phyloP scores from a whole-genome alignment of 805 yeast genomes.

The Isabelozyma heimii region DNA sequence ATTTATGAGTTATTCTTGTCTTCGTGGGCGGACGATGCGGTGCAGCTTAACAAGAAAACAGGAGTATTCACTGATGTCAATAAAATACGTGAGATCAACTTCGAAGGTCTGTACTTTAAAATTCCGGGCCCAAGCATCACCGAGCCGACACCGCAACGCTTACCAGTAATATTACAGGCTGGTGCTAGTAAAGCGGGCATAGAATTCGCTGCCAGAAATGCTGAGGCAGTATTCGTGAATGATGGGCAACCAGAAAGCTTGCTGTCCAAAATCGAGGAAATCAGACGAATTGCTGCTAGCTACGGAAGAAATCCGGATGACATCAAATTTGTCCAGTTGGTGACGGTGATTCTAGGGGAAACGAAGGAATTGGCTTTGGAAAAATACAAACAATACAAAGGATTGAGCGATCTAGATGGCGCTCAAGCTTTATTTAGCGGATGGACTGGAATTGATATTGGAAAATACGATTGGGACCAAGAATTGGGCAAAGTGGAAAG shows the following conservation, averaged over 20 bases:
- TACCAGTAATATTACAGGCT: constrained; percentile 45
- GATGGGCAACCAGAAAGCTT: constrained; percentile 30
- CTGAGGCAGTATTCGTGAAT: constrained; percentile 41
- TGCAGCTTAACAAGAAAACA: constrained; percentile 19
- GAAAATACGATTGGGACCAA: constrained; percentile 28
- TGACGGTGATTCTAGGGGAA: constrained; percentile 36
- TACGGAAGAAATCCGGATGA: constrained; percentile 32
- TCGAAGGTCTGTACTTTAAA: constrained; percentile 37
- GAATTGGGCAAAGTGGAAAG: constrained; percentile 28
- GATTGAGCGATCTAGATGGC: constrained; percentile 39
- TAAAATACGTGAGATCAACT: constrained; percentile 39
- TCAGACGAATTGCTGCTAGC: constrained; percentile 30
- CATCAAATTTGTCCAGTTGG: constrained; percentile 35
- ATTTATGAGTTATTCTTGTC: constrained; percentile 37
- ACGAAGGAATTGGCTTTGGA: constrained; percentile 43
- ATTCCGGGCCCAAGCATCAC: constrained; percentile 45
- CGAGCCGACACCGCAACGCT: constrained; percentile 41
- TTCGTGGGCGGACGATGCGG: constrained; percentile 46
- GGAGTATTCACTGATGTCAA: constrained; percentile 38
- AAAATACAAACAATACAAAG: constrained; percentile 30
- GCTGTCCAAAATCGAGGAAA: constrained; percentile 23
- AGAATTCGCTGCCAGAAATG: constrained; percentile 42
- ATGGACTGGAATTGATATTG: constrained; percentile 42
- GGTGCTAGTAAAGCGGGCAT: constrained; percentile 43
- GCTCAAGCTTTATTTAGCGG: constrained; percentile 38